Evolutionary conservation across 768 basidiomycete species (phyloP).

Genomic region (Xerocomellus chrysenteron): DNA sequence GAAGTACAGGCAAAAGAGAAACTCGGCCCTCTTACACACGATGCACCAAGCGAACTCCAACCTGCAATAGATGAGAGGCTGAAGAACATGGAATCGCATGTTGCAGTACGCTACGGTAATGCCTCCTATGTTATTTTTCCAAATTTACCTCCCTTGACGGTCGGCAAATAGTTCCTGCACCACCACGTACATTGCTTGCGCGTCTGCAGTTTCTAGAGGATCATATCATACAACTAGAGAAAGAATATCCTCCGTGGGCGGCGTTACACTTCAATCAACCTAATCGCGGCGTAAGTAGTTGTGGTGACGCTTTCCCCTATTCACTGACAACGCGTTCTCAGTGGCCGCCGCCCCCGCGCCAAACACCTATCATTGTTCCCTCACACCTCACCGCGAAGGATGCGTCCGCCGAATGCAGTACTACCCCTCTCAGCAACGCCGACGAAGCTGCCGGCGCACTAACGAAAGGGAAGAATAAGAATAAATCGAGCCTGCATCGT

Average conservation of each 20-base stretch:
- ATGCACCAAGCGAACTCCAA: slow-evolving; percentile 43
- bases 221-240: slow-evolving; percentile 73
- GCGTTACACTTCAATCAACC: slow-evolving; percentile 89
- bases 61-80: slow-evolving; percentile 67
- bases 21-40: slow-evolving; percentile 20
- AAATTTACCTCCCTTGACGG: slow-evolving; percentile 1
- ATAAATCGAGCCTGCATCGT: slow-evolving; percentile 65
- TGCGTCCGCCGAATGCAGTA: slow-evolving; percentile 13
- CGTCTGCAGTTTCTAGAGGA: slow-evolving; percentile 74
- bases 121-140: slow-evolving; percentile 1
- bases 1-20: slow-evolving; percentile 10
- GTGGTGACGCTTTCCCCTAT: neutral
- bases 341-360: slow-evolving; percentile 84
- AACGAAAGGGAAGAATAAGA: slow-evolving; percentile 36
- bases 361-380: slow-evolving; percentile 77
- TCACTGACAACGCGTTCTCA: slow-evolving; percentile 26
- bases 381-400: slow-evolving; percentile 51
- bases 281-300: slow-evolving; percentile 62
- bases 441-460: slow-evolving; percentile 12
- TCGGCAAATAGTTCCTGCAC: slow-evolving; percentile 57
- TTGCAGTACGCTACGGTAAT: slow-evolving; percentile 72
- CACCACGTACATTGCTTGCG: slow-evolving; percentile 60
- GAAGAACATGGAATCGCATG: slow-evolving; percentile 65
- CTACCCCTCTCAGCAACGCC: slow-evolving; percentile 7
- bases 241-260: slow-evolving; percentile 85